These are phyloP conservation scores for Magnaporthales sp. DNA, from an alignment of 2,329 filamentous ascomycete species.

Conservation along the genomic window DNA sequence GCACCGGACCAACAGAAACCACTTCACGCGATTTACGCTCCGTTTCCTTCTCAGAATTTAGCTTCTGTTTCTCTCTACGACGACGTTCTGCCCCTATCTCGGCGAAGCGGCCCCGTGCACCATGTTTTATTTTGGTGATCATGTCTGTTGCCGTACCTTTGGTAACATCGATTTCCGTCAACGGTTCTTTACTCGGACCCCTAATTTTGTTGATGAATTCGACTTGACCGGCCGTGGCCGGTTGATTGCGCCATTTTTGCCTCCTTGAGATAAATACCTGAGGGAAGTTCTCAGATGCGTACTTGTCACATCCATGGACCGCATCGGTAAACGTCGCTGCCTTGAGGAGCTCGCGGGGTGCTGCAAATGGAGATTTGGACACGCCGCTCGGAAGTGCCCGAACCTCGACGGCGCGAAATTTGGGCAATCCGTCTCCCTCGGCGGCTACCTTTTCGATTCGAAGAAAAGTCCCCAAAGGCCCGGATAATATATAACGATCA, in stretches of 20 bases:
- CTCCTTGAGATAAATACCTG: constrained; percentile 55
- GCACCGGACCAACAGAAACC: constrained; percentile 47
- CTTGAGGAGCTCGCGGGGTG: constrained; percentile 59
- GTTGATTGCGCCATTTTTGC: constrained; percentile 60
- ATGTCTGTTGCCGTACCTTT: constrained; percentile 81
- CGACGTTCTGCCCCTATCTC: constrained; percentile 43
- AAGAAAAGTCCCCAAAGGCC: constrained; percentile 53
- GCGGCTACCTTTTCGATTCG: constrained; percentile 37
- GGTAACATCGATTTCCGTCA: constrained; percentile 50
- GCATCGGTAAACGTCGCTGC: constrained; percentile 62
- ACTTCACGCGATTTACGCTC: constrained; percentile 35
- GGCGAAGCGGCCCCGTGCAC: constrained; percentile 58
- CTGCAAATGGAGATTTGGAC: constrained; percentile 53
- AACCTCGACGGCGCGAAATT: constrained; percentile 38
- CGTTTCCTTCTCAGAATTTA: constrained; percentile 27
- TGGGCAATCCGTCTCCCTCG: constrained; percentile 6
- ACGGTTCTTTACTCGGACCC: constrained; percentile 35
- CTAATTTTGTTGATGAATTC: constrained; percentile 61
- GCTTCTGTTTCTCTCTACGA: constrained; percentile 29
- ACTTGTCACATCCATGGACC: constrained; percentile 79
- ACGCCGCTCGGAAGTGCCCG: constrained; percentile 33
- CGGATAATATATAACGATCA: constrained; percentile 62
- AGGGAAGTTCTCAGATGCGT: constrained; percentile 58
- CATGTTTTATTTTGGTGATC: constrained; percentile 87
- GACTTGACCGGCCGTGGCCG: constrained; percentile 59